Conservation (phyloP, 768 basidiomycete genomes). For the Kwoniella bestiolae region DNA sequence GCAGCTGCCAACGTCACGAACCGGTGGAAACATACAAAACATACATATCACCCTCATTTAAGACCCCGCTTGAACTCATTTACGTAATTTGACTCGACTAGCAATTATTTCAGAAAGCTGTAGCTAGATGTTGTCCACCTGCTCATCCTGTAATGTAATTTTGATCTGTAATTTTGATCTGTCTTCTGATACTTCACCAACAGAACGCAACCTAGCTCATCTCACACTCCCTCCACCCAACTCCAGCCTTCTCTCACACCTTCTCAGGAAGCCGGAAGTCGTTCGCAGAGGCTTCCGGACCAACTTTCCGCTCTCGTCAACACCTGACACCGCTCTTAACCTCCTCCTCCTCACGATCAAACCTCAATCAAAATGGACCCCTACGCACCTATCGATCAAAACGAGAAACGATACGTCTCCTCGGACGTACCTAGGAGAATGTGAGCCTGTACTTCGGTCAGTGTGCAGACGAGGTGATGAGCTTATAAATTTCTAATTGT, state of each 20-base stretch:
- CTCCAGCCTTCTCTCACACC: background rate
- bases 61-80: background rate
- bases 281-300: constrained; percentile 30
- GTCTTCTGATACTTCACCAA: too few relatives aligned
- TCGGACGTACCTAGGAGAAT: constrained; percentile 58
- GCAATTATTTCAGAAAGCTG: background rate
- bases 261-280: constrained; percentile 20
- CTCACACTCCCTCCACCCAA: background rate
- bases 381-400: constrained; percentile 34
- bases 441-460: constrained; percentile 35
- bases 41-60: background rate
- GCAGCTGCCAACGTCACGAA: background rate
- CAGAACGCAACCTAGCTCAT: too few relatives aligned
- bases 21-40: background rate
- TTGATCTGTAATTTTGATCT: too few relatives aligned
- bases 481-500: constrained; percentile 6
- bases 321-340: background rate
- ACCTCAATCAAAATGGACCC: constrained; percentile 29
- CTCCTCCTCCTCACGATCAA: background rate
- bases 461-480: background rate
- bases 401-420: constrained; percentile 57
- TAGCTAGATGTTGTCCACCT: background rate
- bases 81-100: background rate
- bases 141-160: background rate
- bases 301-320: background rate